These are phyloP conservation scores for Stephanodiscus minutulus DNA, from an alignment of 108 stramenopile species.

Conservation along the genomic window DNA sequence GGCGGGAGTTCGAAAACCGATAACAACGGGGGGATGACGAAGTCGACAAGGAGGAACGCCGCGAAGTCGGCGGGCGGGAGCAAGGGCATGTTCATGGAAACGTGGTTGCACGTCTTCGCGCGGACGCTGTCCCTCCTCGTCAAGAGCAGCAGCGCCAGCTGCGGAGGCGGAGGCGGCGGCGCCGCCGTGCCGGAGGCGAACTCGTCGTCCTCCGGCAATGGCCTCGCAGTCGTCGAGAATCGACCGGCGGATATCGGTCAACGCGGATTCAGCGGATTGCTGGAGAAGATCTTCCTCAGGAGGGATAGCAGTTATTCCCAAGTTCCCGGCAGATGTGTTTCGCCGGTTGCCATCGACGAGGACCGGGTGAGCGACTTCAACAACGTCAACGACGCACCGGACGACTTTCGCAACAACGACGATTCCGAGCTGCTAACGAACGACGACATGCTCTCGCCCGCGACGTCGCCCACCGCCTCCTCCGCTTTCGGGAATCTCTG, in stretches of 20 bases:
- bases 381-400: conserved; percentile 5
- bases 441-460: conserved; percentile 40
- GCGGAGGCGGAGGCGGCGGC: neutral
- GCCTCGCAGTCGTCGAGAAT: neutral
- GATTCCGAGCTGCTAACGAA: conserved; percentile 32
- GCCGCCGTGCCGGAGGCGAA: neutral
- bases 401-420: conserved; percentile 2
- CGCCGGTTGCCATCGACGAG: neutral
- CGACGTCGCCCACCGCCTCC: neutral
- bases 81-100: conserved; percentile 52
- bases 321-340: neutral
- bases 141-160: conserved; percentile 8
- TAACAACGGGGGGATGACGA: too few relatives aligned
- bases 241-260: conserved; percentile 1
- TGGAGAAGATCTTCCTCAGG: conserved; percentile 24
- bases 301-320: conserved; percentile 26
- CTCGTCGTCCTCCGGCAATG: neutral
- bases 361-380: neutral
- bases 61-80: conserved; percentile 13
- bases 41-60: neutral
- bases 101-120: conserved; percentile 48
- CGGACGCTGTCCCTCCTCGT: conserved; percentile 34
- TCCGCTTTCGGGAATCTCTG: conserved; percentile 30
- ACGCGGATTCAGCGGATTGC: conserved; percentile 16
- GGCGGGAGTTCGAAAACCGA: neutral